Percentiles rank a stretch among this genome's conserved stretches.
These are phyloP conservation scores for Incumbomyces lentus DNA, from an alignment of 2,329 filamentous ascomycete species.

Conservation along the genomic window DNA sequence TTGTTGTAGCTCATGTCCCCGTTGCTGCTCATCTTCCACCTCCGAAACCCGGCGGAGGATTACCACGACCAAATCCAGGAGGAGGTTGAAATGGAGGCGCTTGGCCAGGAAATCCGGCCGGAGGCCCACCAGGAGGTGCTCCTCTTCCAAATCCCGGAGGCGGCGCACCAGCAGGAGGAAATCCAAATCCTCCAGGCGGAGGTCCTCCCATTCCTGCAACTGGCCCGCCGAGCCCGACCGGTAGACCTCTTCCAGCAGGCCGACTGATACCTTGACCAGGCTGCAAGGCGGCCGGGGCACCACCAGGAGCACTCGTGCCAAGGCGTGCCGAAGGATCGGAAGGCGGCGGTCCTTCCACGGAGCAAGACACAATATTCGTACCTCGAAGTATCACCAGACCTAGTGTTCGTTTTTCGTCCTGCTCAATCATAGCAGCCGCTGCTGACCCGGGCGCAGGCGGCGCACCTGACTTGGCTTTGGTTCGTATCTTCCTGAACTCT, in stretches of 20 bases:
- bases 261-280: constrained; percentile 83
- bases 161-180: constrained; percentile 41
- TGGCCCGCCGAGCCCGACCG: constrained; percentile 77
- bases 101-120: constrained; percentile 10
- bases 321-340: constrained; percentile 85
- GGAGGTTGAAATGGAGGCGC: constrained; percentile 9
- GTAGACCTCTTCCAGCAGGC: constrained; percentile 75
- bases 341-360: constrained; percentile 89
- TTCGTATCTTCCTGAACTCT: constrained; percentile 84
- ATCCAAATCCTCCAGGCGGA: constrained; percentile 46
- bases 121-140: constrained; percentile 30
- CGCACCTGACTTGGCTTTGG: constrained; percentile 59
- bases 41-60: constrained; percentile 38
- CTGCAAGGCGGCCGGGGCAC: constrained; percentile 51
- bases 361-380: constrained; percentile 86
- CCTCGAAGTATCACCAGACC: constrained; percentile 90
- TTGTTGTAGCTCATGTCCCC: too few species aligned
- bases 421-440: constrained; percentile 50
- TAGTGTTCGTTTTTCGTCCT: constrained; percentile 96
- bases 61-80: constrained; percentile 21
- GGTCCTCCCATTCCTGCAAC: constrained; percentile 77
- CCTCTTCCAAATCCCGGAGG: constrained; percentile 42
- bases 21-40: constrained; percentile 23
- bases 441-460: constrained; percentile 52
- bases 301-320: constrained; percentile 62